Evolutionary conservation across 148 eudicot species (phyloP).

Genomic region (Persicaria maculosa): DNA sequence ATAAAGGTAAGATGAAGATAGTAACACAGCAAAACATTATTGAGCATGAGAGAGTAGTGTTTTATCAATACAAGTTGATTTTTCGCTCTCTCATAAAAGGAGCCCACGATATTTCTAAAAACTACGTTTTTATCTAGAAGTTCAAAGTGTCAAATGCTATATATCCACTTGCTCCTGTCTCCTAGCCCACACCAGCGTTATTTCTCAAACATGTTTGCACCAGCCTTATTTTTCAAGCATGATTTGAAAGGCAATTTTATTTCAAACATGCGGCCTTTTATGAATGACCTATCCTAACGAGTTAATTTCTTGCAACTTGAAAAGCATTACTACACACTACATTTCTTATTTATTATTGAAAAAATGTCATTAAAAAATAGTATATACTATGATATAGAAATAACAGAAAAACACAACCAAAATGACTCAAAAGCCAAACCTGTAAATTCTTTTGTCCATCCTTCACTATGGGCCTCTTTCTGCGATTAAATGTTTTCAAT

Average conservation of each 20-base stretch:
- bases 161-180: too few species aligned
- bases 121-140: too few species aligned
- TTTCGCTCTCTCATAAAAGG: neutral
- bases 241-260: neutral
- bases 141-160: too few species aligned
- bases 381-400: neutral
- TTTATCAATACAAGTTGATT: neutral
- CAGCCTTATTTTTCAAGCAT: neutral
- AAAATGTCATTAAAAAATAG: neutral
- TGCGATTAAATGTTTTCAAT: neutral
- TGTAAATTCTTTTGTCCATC: constrained; percentile 1
- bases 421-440: neutral
- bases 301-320: neutral
- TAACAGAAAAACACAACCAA: neutral
- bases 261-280: neutral
- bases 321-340: neutral
- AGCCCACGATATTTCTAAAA: too few species aligned
- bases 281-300: neutral
- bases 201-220: neutral
- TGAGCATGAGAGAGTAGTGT: neutral
- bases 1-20: neutral
- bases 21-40: neutral
- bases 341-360: neutral
- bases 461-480: neutral
- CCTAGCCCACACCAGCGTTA: too few species aligned